Evolutionary conservation across 2,329 filamentous ascomycete genomes (phyloP).

Genomic region (Gnomoniopsis smithogilvyi): DNA sequence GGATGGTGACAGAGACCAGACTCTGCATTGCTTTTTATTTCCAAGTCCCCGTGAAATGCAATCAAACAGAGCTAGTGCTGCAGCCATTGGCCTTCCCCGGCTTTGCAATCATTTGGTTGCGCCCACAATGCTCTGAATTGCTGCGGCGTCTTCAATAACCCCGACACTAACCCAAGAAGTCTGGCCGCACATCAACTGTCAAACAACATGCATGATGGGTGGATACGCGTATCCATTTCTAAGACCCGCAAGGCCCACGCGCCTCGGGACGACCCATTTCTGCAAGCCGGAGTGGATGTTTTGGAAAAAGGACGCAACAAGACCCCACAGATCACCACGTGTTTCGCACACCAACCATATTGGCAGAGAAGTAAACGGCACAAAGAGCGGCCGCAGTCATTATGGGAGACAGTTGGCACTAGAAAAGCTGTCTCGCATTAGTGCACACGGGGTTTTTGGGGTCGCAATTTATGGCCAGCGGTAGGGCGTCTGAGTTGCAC

Average conservation of each 20-base stretch:
- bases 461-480: no score
- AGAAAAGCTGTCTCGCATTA: neutral
- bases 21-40: no score
- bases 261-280: conserved; percentile 14
- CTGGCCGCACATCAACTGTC: neutral
- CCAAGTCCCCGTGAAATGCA: no score
- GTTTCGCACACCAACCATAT: neutral
- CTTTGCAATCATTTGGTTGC: no score
- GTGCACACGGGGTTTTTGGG: no score
- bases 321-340: neutral
- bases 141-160: no score
- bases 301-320: neutral
- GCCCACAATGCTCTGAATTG: no score
- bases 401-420: neutral
- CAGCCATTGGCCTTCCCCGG: no score
- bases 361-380: no score
- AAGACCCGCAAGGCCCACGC: neutral
- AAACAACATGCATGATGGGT: neutral
- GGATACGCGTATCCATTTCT: neutral
- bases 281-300: neutral
- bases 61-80: no score
- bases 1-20: no score
- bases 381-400: neutral
- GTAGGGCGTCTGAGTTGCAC: neutral
- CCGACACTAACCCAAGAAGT: no score